These are phyloP conservation scores for Hypoxylon sp. DNA, from an alignment of 2,329 filamentous ascomycete species.

Conservation along the genomic window DNA sequence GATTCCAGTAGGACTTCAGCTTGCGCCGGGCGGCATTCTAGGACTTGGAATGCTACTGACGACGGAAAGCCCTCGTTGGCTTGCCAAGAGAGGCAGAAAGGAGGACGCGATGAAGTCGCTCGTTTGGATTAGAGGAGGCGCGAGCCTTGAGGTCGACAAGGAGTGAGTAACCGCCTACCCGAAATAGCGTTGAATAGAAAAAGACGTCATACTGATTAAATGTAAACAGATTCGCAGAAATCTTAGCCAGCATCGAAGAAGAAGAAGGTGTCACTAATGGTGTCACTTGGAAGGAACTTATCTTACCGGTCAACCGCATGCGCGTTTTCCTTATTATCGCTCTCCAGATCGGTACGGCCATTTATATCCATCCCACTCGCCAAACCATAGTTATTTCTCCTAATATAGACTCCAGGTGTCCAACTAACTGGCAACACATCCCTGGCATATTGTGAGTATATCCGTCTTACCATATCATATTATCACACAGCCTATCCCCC, in stretches of 20 bases:
- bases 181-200: neutral
- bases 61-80: slow-evolving; percentile 64
- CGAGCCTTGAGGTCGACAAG: slow-evolving; percentile 54
- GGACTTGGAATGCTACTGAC: slow-evolving; percentile 65
- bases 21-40: slow-evolving; percentile 56
- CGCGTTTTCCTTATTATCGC: slow-evolving; percentile 64
- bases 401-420: slow-evolving; percentile 46
- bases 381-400: neutral
- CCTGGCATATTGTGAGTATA: slow-evolving; percentile 62
- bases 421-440: slow-evolving; percentile 67
- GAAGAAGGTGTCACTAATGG: slow-evolving; percentile 62
- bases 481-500: neutral
- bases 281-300: slow-evolving; percentile 62
- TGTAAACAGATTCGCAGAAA: slow-evolving; percentile 56
- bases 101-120: slow-evolving; percentile 63
- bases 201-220: neutral
- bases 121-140: slow-evolving; percentile 66
- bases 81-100: slow-evolving; percentile 61
- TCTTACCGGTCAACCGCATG: slow-evolving; percentile 63
- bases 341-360: slow-evolving; percentile 61
- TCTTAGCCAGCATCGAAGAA: slow-evolving; percentile 62
- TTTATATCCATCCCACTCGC: neutral
- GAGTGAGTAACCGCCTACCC: slow-evolving; percentile 49
- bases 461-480: neutral
- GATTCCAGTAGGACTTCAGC: slow-evolving; percentile 64